phyloP scores from a whole-genome alignment of 129 eudicot species.

The Tanacetum coccineum region DNA sequence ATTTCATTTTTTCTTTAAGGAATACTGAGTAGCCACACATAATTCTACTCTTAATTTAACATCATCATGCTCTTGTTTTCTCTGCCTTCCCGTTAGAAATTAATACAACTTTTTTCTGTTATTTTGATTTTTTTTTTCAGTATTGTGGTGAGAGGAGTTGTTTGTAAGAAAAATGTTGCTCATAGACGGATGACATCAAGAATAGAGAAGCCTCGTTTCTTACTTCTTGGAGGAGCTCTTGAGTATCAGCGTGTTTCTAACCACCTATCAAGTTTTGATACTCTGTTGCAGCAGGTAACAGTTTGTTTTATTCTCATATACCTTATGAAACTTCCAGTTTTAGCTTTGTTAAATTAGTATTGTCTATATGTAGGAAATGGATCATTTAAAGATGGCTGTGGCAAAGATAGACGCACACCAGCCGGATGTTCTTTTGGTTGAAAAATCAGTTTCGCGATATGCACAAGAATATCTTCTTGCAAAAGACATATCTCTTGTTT shows the following conservation, averaged over 20 bases:
- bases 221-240: conserved; percentile 96
- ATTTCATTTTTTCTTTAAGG: too few relatives aligned
- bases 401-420: conserved; percentile 90
- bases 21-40: too few relatives aligned
- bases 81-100: background rate
- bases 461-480: conserved; percentile 94
- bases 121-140: conserved; percentile 29
- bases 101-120: conserved; percentile 9
- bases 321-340: conserved; percentile 11
- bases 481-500: conserved; percentile 83
- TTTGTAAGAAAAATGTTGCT: conserved; percentile 97
- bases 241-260: conserved; percentile 97
- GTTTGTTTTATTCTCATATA: background rate
- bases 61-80: conserved; percentile 8
- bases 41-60: background rate
- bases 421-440: conserved; percentile 91
- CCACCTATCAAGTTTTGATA: conserved; percentile 88
- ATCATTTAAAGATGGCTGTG: conserved; percentile 98
- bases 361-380: conserved; percentile 68
- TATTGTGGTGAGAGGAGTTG: conserved; percentile 83
- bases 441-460: conserved; percentile 90
- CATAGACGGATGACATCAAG: conserved; percentile 88
- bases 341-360: conserved; percentile 16
- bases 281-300: conserved; percentile 88
- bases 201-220: conserved; percentile 71